These are phyloP conservation scores for Pichia sp. DNA, from an alignment of 1,139 yeast genomes.

Conservation along the genomic window DNA sequence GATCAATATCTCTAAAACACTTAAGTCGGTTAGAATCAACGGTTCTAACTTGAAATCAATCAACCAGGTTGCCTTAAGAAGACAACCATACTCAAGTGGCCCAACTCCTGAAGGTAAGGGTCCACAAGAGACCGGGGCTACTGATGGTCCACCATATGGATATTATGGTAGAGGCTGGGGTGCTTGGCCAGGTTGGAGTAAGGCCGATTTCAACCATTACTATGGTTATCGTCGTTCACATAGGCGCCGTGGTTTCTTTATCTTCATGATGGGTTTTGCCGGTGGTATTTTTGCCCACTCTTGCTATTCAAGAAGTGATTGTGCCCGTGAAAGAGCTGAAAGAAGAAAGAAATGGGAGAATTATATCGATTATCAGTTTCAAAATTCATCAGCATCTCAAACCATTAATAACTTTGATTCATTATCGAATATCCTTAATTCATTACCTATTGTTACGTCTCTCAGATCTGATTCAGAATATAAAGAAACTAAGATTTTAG, in stretches of 20 bases:
- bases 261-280: conserved; percentile 1
- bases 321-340: neutral
- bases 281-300: conserved; percentile 6
- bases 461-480: neutral
- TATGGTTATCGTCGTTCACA: neutral
- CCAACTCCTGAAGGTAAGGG: too few species aligned
- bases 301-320: neutral
- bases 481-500: neutral
- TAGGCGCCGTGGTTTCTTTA: neutral
- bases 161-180: conserved; percentile 2
- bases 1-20: too few species aligned
- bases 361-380: neutral
- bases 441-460: neutral
- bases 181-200: neutral
- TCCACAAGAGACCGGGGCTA: too few species aligned
- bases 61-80: too few species aligned
- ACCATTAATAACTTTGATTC: too few species aligned
- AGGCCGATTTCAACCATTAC: too few species aligned
- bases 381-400: too few species aligned
- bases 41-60: too few species aligned
- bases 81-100: too few species aligned
- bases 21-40: neutral
- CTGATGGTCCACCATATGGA: neutral
- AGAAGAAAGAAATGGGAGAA: neutral
- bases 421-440: neutral